Percentiles rank a stretch among this genome's conserved stretches.
phyloP scores from a whole-genome alignment of 345 rosid genomes.

The Dipteronia dyeriana region DNA sequence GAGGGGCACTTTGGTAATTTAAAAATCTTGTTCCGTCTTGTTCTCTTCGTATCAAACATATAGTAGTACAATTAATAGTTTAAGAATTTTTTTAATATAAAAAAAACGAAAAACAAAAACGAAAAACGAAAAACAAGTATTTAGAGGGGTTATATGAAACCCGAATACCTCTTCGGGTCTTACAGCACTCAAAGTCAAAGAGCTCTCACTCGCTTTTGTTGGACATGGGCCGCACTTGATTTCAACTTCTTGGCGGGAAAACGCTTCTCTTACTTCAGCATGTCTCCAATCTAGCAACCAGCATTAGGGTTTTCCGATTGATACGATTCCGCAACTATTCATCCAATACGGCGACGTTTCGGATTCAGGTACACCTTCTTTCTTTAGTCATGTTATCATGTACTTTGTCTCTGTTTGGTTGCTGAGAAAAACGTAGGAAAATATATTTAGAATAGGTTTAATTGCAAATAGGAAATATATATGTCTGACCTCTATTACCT shows the following conservation, averaged over 20 bases:
- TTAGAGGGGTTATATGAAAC: no score
- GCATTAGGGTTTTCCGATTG: conserved; percentile 20
- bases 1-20: no score
- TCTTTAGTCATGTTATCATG: not conserved
- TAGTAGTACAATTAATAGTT: no score
- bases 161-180: no score
- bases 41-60: no score
- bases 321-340: not conserved
- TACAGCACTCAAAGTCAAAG: no score
- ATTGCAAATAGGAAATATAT: not conserved
- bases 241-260: conserved; percentile 31
- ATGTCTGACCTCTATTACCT: not conserved
- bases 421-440: not conserved
- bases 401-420: not conserved
- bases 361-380: not conserved
- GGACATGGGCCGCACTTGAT: conserved; percentile 8
- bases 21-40: no score
- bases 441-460: not conserved
- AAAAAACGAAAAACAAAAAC: no score
- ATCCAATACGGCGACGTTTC: not conserved
- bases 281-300: not conserved
- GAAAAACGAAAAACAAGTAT: no score
- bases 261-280: not conserved
- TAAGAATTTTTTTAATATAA: no score
- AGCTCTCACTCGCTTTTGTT: no score